phyloP scores from a whole-genome alignment of 2,329 filamentous ascomycete genomes.

The Raffaelea albimanens region DNA sequence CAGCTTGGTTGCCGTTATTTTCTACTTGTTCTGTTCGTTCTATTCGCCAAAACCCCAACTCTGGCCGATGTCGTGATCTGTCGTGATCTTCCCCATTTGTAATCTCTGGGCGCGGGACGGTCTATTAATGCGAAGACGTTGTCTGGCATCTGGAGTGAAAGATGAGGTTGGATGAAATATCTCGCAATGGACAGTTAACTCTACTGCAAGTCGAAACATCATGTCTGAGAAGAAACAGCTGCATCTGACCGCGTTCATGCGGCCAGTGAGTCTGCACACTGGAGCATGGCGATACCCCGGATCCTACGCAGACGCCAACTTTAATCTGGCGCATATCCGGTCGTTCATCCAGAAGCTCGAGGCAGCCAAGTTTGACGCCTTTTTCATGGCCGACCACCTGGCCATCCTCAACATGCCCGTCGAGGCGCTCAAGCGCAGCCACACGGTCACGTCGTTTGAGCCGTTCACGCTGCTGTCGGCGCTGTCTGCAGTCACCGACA shows the following conservation, averaged over 20 bases:
- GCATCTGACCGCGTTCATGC: slow-evolving; percentile 51
- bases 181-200: too few relatives aligned
- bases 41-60: too few relatives aligned
- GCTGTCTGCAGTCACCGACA: slow-evolving; percentile 5
- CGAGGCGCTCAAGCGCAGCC: slow-evolving; percentile 46
- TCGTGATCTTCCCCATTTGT: too few relatives aligned
- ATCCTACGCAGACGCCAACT: slow-evolving; percentile 46
- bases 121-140: too few relatives aligned
- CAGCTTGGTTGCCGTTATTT: too few relatives aligned
- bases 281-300: slow-evolving; percentile 48
- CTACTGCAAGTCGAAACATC: too few relatives aligned
- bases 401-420: slow-evolving; percentile 47
- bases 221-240: slow-evolving; percentile 14
- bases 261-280: slow-evolving; percentile 45
- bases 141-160: too few relatives aligned
- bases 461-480: slow-evolving; percentile 34
- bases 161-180: too few relatives aligned
- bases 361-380: slow-evolving; percentile 44
- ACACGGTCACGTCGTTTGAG: slow-evolving; percentile 49
- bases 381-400: slow-evolving; percentile 47
- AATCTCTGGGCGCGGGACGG: too few relatives aligned
- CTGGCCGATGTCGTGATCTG: too few relatives aligned
- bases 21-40: too few relatives aligned
- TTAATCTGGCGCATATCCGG: slow-evolving; percentile 43
- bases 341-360: slow-evolving; percentile 44